phyloP scores from a whole-genome alignment of 495 filamentous ascomycete species.

The Penicillium coffeae region DNA sequence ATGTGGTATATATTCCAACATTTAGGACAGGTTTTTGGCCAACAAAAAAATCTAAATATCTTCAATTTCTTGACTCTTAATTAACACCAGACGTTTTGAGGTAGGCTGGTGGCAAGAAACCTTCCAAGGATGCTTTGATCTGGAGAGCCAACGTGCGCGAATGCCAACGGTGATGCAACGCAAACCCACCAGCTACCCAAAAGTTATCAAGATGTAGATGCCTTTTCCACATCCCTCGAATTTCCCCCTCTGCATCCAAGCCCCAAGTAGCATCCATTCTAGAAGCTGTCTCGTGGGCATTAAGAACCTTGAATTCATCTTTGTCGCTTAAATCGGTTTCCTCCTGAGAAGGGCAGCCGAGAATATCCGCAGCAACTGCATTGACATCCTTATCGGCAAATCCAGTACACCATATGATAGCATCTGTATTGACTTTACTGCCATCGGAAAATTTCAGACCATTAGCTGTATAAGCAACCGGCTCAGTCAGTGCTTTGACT shows the following conservation, averaged over 20 bases:
- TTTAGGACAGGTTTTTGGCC: too few species aligned
- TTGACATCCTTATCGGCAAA: slow-evolving; percentile 26
- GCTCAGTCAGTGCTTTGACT: slow-evolving; percentile 25
- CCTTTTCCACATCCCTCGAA: slow-evolving; percentile 35
- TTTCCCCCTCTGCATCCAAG: slow-evolving; percentile 35
- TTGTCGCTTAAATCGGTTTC: neutral
- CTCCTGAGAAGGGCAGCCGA: slow-evolving; percentile 13
- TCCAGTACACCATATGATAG: slow-evolving; percentile 38
- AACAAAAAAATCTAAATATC: too few species aligned
- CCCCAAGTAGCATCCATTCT: slow-evolving; percentile 36
- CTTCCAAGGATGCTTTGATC: slow-evolving; percentile 26
- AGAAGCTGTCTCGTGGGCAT: slow-evolving; percentile 22
- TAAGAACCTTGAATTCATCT: slow-evolving; percentile 1
- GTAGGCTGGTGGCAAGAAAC: slow-evolving; percentile 20
- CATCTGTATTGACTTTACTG: slow-evolving; percentile 29
- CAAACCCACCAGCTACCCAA: slow-evolving; percentile 30
- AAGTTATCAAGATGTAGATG: slow-evolving; percentile 28
- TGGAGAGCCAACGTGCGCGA: slow-evolving; percentile 30
- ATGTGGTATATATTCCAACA: too few species aligned
- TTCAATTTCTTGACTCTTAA: too few species aligned
- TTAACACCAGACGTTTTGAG: slow-evolving; percentile 13
- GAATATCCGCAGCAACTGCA: slow-evolving; percentile 16
- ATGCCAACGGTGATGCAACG: slow-evolving; percentile 2
- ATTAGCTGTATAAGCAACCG: slow-evolving; percentile 21
- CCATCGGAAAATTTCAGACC: slow-evolving; percentile 35